Conservation (phyloP, 2,329 filamentous ascomycete species). For the Colletotrichum sp. region DNA sequence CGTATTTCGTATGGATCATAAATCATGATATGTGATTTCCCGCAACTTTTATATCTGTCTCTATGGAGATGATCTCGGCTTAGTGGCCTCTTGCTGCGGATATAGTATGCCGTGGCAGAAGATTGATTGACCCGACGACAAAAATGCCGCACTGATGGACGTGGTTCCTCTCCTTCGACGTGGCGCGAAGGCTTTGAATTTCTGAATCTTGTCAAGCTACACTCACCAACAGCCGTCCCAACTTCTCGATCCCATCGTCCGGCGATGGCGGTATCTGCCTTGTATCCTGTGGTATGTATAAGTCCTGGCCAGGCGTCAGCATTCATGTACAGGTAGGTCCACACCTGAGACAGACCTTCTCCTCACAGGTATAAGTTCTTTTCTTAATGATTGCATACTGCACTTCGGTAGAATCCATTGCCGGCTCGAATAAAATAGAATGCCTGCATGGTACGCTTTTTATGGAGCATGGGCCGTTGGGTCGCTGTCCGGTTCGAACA, state of each 20-base stretch:
- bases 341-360: fast-evolving
- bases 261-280: fast-evolving
- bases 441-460: neutral
- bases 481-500: neutral
- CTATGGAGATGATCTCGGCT: fast-evolving
- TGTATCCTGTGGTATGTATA: neutral
- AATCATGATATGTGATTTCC: fast-evolving
- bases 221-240: neutral
- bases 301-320: too few relatives aligned
- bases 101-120: neutral
- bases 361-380: neutral
- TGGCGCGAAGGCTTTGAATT: fast-evolving
- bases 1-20: neutral
- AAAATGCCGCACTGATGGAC: too few relatives aligned
- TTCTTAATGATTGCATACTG: neutral
- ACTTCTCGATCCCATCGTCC: neutral
- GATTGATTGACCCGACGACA: fast-evolving
- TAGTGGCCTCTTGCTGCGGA: neutral
- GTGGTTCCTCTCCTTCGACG: too few relatives aligned
- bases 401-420: neutral
- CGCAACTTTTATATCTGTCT: neutral
- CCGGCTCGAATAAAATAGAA: neutral
- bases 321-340: fast-evolving
- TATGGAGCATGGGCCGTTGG: neutral
- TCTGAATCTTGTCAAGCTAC: neutral